phyloP scores from a whole-genome alignment of 2,329 filamentous ascomycete genomes.

The Lasiodiplodia gonubiensis region DNA sequence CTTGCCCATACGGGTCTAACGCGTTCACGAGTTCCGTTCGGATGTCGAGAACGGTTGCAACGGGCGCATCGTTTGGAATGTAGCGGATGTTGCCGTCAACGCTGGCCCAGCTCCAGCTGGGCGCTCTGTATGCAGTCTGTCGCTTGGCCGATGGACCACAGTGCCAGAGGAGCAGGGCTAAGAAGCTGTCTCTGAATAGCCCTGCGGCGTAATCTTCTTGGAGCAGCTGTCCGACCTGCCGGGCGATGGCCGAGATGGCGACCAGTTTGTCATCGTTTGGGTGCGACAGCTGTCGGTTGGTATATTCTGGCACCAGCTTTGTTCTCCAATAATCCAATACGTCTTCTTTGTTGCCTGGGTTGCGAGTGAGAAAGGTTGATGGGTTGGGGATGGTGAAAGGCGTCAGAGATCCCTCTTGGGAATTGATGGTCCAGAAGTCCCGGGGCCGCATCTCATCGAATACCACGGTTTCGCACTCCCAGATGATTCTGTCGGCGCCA shows the following conservation, averaged over 20 bases:
- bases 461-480: neutral
- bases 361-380: neutral
- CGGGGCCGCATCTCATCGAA: neutral
- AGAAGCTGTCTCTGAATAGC: neutral
- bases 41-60: no score
- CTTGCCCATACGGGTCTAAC: no score
- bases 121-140: neutral
- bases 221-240: neutral
- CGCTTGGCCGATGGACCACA: neutral
- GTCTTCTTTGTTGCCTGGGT: neutral
- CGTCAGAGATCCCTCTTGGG: neutral
- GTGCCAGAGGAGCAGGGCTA: neutral
- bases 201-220: neutral
- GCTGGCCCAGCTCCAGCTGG: neutral
- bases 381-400: no score
- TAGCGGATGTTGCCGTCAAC: neutral
- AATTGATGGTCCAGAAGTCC: neutral
- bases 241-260: neutral
- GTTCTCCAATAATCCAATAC: neutral
- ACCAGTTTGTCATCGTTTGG: neutral
- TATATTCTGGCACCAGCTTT: neutral
- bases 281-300: neutral
- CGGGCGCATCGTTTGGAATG: no score
- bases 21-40: no score
- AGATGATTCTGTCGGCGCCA: neutral